Conservation (phyloP, 352 stramenopile genomes). For the Thalassiosira livingstoniorum region DNA sequence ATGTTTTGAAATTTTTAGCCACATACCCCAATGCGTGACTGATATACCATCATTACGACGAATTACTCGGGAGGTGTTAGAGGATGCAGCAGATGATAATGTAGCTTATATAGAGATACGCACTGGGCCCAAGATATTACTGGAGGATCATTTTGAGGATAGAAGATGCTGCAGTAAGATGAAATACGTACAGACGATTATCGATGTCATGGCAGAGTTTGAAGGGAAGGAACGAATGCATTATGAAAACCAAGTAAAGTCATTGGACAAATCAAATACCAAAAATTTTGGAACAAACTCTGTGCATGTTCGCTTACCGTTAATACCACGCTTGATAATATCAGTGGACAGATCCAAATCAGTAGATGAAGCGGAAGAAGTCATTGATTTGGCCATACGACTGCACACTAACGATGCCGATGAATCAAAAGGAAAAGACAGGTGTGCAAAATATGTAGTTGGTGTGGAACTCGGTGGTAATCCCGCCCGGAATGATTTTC, state of each 20-base stretch:
- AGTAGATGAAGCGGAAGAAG: constrained; percentile 65
- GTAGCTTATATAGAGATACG: constrained; percentile 78
- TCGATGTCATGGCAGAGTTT: constrained; percentile 68
- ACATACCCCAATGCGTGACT: constrained; percentile 66
- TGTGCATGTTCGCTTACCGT: constrained; percentile 46
- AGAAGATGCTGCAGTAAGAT: constrained; percentile 48
- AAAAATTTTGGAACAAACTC: too few relatives aligned
- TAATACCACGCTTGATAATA: constrained; percentile 71
- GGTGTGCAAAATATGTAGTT: constrained; percentile 59
- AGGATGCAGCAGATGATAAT: constrained; percentile 71
- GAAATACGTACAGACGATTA: constrained; percentile 70
- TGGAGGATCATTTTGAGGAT: constrained; percentile 13
- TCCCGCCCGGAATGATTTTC: constrained; percentile 88
- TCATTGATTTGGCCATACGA: constrained; percentile 64
- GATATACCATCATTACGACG: constrained; percentile 62
- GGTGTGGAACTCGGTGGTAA: constrained; percentile 81
- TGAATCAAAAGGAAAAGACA: too few relatives aligned
- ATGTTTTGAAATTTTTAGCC: constrained; percentile 77
- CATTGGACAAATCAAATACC: too few relatives aligned
- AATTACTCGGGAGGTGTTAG: constrained; percentile 71
- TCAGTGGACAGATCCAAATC: constrained; percentile 71
- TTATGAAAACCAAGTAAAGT: constrained; percentile 39
- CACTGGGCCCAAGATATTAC: constrained; percentile 71
- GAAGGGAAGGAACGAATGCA: constrained; percentile 43
- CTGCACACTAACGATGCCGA: too few relatives aligned